Percentiles rank a stretch among this genome's conserved stretches.
phyloP scores from a whole-genome alignment of 768 basidiomycete species.

The Kwoniella sp. region DNA sequence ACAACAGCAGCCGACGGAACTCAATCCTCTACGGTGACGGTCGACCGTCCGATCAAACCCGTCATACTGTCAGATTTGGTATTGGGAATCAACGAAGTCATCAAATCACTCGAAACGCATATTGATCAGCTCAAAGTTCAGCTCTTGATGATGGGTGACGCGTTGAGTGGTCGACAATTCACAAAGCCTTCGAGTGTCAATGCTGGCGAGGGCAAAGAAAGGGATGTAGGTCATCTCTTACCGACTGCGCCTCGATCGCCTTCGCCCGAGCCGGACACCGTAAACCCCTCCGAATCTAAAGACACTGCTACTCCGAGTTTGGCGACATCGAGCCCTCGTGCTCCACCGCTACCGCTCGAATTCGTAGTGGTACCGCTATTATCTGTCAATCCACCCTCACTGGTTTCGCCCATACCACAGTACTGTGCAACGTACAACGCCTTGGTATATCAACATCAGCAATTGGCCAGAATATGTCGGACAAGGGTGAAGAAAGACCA shows the following conservation, averaged over 20 bases:
- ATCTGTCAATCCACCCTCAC: slow-evolving; percentile 44
- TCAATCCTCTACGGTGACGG: background rate
- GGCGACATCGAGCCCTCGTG: too few relatives aligned
- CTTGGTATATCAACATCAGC: slow-evolving; percentile 44
- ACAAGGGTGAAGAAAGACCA: slow-evolving; percentile 15
- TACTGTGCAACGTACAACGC: slow-evolving; percentile 53
- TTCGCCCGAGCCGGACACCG: slow-evolving; percentile 12
- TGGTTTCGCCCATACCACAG: slow-evolving; percentile 48
- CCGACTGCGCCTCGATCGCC: slow-evolving; percentile 26
- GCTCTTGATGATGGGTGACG: slow-evolving; percentile 37
- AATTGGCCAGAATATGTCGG: slow-evolving; percentile 30
- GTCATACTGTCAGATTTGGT: slow-evolving; percentile 37
- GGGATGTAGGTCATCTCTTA: slow-evolving; percentile 3
- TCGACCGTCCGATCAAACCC: background rate
- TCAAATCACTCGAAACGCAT: slow-evolving; percentile 48
- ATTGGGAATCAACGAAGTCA: slow-evolving; percentile 52
- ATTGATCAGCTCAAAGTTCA: slow-evolving; percentile 41
- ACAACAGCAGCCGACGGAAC: background rate
- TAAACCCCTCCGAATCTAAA: background rate
- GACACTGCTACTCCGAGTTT: too few relatives aligned
- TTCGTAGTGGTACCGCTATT: slow-evolving; percentile 48
- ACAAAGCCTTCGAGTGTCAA: background rate
- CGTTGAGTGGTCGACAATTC: slow-evolving; percentile 19
- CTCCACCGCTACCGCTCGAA: slow-evolving; percentile 23
- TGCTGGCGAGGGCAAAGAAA: background rate